Base-by-base conservation (phyloP, 2,329 filamentous ascomycete genomes). In the Penicillium sp. region DNA sequence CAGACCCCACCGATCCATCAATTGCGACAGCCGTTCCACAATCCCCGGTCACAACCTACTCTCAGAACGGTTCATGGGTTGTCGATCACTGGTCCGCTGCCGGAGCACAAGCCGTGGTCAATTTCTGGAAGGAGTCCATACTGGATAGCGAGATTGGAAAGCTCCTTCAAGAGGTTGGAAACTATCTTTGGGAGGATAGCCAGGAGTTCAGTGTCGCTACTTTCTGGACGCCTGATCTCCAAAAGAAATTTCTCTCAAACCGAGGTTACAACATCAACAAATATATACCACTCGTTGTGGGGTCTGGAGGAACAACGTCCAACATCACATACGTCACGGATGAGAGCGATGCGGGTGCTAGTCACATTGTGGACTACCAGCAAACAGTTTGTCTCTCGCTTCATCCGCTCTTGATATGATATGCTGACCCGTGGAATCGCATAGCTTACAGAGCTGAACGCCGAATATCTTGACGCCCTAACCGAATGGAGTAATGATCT, bases 41-140 rank as follows among this genome's bases (percentile, higher is more conserved):
- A 53, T 55, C 6, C 37, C 49, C 49, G 2, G 49, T 52, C 1
- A 44, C 39, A 65, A 33, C 64, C 55, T 11, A 69, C 41, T 60
- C 70, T 19, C 63, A 73, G 21, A 75, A 76, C 54, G 74, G 75
- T 3, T 76, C 73, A 1, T 75, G 65, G 49, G 66, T 66, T 3
- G 73, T 76, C 3, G 75, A 77, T 58, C 75, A 80, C 59, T 79
- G 75, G 59, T 74, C 70, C 11, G 53, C 66, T 2, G 52, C 53
- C 1, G 78, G 77, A 3, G 77, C 77, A 0, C 60, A 70, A 44
- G 65, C 67, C 0, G 64, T 69, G 1, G 73, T 66, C 0, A 56
- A 73, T 9, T 79, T 79, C 55, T 76, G 72, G 72, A 73, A 79
- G 29, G 53, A 78, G 16, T 64, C 75, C 22, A 63, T 79, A 10